Base-by-base conservation (phyloP, 163 green algal species). In the Scenedesmus sp. region DNA sequence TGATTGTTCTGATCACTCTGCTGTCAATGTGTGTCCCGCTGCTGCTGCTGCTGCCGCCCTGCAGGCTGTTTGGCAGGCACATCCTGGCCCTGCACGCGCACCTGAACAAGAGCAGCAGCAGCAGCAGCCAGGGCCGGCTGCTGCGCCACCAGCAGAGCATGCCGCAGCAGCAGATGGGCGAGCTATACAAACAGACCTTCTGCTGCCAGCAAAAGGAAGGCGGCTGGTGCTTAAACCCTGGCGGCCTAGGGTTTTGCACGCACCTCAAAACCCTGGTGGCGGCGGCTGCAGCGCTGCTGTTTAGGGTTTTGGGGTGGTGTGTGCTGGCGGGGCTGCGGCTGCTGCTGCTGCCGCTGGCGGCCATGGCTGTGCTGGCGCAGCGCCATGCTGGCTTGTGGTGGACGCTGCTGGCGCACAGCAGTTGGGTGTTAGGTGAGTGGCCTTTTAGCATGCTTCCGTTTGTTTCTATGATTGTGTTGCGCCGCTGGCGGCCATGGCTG, bases 291-390 rank as follows among this genome's bases (percentile, higher is more conserved):
- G 60, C 23, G 60, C 34, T 88, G 60, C 26, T 81, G 26, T 26
- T 88, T 2, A 18, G 62, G 59, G 18, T 62, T 2, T 4, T 59
- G 6, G 26, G 26, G 26, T 79, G 57, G 18, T 2, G 46, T 3
- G 13, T 64, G 55, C 26, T 79, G 60, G 26, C 52, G 84, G 26
- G 81, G 26, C 12, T 26, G 60, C 84, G 59, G 34, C 62, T 88
- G 60, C 10, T 88, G 60, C 84, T 88, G 84, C 84, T 88, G 84
- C 84, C 84, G 84, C 70, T 79, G 23, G 70, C 23, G 15, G 70
- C 73, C 5, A 84, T 85, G 87, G 55, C 87, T 10, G 73, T 85
- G 54, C 46, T 86, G 34, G 70, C 73, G 52, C 10, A 46, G 55
- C 52, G 79, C 4, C 87, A 91, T 73, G 23, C 0, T 54, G 87